These are phyloP conservation scores for Saccharomyces hybrid DNA, from an alignment of 1,139 yeast species.

Conservation along the genomic window DNA sequence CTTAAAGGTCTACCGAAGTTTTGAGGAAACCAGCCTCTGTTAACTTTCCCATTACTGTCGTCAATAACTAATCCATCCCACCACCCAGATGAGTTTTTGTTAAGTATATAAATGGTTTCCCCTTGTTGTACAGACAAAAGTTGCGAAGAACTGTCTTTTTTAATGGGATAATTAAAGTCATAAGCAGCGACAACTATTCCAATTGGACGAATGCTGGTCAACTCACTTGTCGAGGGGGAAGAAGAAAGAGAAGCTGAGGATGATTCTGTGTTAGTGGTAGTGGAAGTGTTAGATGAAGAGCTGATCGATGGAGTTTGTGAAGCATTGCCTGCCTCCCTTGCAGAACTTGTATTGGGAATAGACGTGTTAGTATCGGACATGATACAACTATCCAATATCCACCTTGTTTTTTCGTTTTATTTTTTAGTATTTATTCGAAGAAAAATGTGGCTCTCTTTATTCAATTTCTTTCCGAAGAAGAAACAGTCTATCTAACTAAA, in stretches of 20 bases:
- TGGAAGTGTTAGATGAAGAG: not conserved
- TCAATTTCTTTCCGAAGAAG: not conserved
- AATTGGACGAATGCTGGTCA: constrained; percentile 23
- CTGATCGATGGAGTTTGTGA: not conserved
- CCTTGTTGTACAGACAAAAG: constrained; percentile 21
- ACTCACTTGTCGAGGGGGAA: not conserved
- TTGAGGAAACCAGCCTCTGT: constrained; percentile 74
- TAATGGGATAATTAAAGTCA: constrained; percentile 15
- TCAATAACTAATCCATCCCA: constrained; percentile 59
- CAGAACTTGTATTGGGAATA: not conserved
- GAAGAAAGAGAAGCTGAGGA: not conserved
- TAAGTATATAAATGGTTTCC: constrained; percentile 32
- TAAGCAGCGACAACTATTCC: constrained; percentile 27
- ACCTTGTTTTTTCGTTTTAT: not conserved
- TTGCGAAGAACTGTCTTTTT: constrained; percentile 13
- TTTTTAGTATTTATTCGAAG: not conserved
- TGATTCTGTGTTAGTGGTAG: not conserved
- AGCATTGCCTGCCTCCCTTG: not conserved
- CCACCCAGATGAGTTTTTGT: constrained; percentile 58
- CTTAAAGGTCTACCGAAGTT: constrained; percentile 35
- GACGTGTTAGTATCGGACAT: not conserved
- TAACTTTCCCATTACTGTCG: constrained; percentile 24
- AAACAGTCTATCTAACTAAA: not conserved
- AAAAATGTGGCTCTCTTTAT: not conserved
- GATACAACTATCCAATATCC: not conserved